phyloP scores from a whole-genome alignment of 768 basidiomycete species.

The Psilocybe cubensis region DNA sequence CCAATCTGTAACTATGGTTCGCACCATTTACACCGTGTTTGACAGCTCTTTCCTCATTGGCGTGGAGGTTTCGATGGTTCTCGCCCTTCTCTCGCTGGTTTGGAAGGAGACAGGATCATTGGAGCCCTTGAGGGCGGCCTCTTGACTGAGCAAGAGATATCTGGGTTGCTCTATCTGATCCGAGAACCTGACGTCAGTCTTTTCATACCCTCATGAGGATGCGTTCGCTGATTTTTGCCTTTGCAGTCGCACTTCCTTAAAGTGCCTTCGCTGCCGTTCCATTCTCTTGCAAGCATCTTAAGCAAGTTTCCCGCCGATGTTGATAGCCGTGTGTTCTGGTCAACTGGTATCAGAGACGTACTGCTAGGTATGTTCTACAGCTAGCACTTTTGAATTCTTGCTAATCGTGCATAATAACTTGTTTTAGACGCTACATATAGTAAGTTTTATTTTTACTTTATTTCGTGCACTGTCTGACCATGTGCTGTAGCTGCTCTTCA shows the following conservation, averaged over 20 bases:
- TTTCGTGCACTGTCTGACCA: slow-evolving; percentile 5
- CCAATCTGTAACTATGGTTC: neutral
- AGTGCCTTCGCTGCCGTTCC: slow-evolving; percentile 80
- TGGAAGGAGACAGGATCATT: slow-evolving; percentile 60
- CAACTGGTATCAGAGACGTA: slow-evolving; percentile 58
- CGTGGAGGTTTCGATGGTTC: slow-evolving; percentile 73
- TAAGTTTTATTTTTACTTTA: slow-evolving; percentile 17
- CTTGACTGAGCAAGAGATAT: slow-evolving; percentile 68
- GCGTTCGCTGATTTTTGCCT: slow-evolving; percentile 15
- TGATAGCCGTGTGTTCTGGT: slow-evolving; percentile 81
- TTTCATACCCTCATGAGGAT: neutral
- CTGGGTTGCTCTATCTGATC: slow-evolving; percentile 68
- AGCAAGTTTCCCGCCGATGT: slow-evolving; percentile 79
- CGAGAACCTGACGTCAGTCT: slow-evolving; percentile 72
- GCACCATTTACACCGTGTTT: neutral
- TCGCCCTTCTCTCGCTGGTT: slow-evolving; percentile 66
- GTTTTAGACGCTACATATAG: slow-evolving; percentile 41
- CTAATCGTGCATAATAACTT: slow-evolving; percentile 8
- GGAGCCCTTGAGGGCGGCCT: slow-evolving; percentile 66
- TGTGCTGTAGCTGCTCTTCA: slow-evolving; percentile 53
- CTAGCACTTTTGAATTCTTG: neutral
- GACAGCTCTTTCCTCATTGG: slow-evolving; percentile 83
- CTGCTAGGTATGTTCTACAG: slow-evolving; percentile 59
- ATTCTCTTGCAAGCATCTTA: slow-evolving; percentile 74
- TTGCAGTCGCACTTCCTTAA: slow-evolving; percentile 88